Evolutionary conservation across 805 yeast species (phyloP).

Genomic region (Metschnikowia continentalis): DNA sequence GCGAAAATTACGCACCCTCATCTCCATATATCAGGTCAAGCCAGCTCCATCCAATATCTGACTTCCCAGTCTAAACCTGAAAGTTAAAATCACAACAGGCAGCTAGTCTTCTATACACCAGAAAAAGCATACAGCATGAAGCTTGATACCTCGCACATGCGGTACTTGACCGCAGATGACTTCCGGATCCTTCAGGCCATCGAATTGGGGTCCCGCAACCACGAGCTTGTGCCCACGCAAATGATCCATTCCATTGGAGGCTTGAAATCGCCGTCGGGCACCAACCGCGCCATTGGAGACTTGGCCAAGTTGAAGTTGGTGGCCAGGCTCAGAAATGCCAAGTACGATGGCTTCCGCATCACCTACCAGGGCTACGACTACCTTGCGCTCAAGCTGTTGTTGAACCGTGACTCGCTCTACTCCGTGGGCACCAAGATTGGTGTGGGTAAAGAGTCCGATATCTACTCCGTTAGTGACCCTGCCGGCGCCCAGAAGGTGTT

Average conservation of each 20-base stretch:
- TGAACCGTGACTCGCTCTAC: slow-evolving; percentile 66
- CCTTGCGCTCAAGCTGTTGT: slow-evolving; percentile 80
- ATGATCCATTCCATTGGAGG: slow-evolving; percentile 80
- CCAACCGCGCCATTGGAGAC: slow-evolving; percentile 75
- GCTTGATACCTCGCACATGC: slow-evolving; percentile 88
- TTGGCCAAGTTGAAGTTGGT: slow-evolving; percentile 82
- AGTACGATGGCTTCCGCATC: slow-evolving; percentile 89
- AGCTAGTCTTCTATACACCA: too few relatives aligned
- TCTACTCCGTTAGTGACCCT: slow-evolving; percentile 72
- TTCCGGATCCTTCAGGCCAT: slow-evolving; percentile 85
- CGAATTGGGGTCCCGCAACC: slow-evolving; percentile 87
- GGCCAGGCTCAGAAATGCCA: slow-evolving; percentile 79
- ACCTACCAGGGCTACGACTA: slow-evolving; percentile 91
- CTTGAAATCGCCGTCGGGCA: slow-evolving; percentile 67
- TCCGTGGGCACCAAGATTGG: slow-evolving; percentile 87
- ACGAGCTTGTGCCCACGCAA: slow-evolving; percentile 89
- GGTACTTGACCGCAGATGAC: slow-evolving; percentile 88
- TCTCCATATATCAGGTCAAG: background rate
- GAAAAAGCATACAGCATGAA: slow-evolving; percentile 51
- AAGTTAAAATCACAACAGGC: too few relatives aligned
- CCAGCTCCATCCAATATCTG: too few relatives aligned
- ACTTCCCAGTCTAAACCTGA: too few relatives aligned
- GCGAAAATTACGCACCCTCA: background rate
- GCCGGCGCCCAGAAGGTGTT: slow-evolving; percentile 64
- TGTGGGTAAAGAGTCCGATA: slow-evolving; percentile 97